Base-by-base conservation (phyloP, 306 rosid species). In the Castanospermum australe region DNA sequence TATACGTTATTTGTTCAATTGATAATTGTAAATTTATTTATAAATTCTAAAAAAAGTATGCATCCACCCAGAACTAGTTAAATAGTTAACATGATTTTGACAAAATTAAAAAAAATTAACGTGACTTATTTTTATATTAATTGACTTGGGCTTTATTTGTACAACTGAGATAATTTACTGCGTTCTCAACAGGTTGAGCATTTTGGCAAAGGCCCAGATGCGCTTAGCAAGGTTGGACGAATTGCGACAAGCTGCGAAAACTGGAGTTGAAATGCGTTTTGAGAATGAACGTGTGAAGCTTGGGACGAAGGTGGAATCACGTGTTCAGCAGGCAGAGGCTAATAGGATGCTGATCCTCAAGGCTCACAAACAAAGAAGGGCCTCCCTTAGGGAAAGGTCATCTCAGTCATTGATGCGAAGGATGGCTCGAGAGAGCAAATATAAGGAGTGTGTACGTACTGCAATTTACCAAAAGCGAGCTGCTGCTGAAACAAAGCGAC, bases 211-310 rank as follows among this genome's bases (percentile, higher is more conserved):
- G 76, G 91, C 97, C 70, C 99, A 89, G 75, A 87, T 69, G 94
- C 98, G 97, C 72, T 84, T 95, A 47, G 93, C 99, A 42, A 90
- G 87, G 84, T 87, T 85, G 85, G 94, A 92, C 67, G 91, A 90
- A 67, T 67, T 93, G 86, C 95, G 99, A 51, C 97, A 92, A 90
- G 99, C 95, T 3, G 98, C 98, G 44, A 95, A 91, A 89, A 82
- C 62, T 67, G 92, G 77, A 54, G 96, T 91, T 61, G 91, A 93
- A 85, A 79, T 82, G 84, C 97, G 94, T 38, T 78, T 75, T 69
- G 93, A 90, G 77, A 87, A 83, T 85, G 94, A 91, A 71, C 92
- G 98, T 6, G 75, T 72, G 78, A 87, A 88, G 55, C 92, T 93
- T 74, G 97, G 90, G 70, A 79, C 91, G 1, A 90, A 91, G 86